These are phyloP conservation scores for Fraxinus quadrangulata DNA, from an alignment of 257 asterid genomes.

Conservation along the genomic window DNA sequence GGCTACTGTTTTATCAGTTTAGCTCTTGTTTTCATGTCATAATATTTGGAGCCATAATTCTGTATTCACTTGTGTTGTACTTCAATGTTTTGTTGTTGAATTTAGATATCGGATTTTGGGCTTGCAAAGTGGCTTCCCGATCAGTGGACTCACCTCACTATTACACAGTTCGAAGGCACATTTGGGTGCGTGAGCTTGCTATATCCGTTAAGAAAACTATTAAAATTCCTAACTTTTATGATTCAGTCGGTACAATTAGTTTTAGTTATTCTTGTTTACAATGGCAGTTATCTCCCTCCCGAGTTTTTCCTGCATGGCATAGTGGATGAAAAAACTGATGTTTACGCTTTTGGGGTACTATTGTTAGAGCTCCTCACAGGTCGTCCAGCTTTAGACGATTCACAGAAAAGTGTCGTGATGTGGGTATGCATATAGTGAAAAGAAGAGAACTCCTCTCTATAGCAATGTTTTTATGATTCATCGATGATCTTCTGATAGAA, in stretches of 20 bases:
- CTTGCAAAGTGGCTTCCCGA: constrained; percentile 99
- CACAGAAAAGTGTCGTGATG: constrained; percentile 82
- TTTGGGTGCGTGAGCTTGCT: constrained; percentile 58
- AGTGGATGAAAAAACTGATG: constrained; percentile 95
- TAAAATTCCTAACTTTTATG: background rate
- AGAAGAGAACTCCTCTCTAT: background rate
- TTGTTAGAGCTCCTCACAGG: constrained; percentile 79
- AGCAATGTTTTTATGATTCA: constrained; percentile 5
- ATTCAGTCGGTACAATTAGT: background rate
- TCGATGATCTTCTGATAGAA: background rate
- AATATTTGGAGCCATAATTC: background rate
- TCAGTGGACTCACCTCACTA: constrained; percentile 88
- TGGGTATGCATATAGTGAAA: constrained; percentile 60
- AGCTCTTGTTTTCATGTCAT: too few relatives aligned
- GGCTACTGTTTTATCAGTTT: too few relatives aligned
- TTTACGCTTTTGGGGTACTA: constrained; percentile 88
- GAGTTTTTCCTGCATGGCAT: constrained; percentile 90
- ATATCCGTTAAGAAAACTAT: background rate
- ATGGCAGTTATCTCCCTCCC: constrained; percentile 92
- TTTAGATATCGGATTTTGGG: constrained; percentile 95
- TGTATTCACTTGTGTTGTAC: background rate
- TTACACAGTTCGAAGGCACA: constrained; percentile 91
- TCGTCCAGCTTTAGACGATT: constrained; percentile 85
- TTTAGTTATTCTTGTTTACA: background rate
- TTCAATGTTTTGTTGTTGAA: constrained; percentile 21